Evolutionary conservation across 495 filamentous ascomycete species (phyloP).

Genomic region (Hypoxylon lienhwacheense): DNA sequence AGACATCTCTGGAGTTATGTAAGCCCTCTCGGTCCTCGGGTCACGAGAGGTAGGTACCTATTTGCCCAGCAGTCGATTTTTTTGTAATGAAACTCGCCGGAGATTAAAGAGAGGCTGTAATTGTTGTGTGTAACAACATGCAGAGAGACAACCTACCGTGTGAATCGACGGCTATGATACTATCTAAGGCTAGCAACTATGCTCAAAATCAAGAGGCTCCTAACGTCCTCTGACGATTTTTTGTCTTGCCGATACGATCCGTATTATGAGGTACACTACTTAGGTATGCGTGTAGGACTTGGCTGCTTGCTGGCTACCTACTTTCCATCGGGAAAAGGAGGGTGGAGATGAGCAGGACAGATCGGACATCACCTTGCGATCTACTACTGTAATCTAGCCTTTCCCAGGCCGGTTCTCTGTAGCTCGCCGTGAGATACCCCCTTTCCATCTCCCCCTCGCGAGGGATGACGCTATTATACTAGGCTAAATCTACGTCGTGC

Average conservation of each 20-base stretch:
- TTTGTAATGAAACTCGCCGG: not conserved
- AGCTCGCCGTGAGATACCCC: conserved; percentile 8
- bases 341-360: conserved; percentile 11
- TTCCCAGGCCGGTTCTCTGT: conserved; percentile 3
- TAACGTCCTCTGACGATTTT: too few relatives aligned
- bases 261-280: too few relatives aligned
- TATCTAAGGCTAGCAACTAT: not conserved
- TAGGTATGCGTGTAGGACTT: too few relatives aligned
- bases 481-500: conserved; percentile 28
- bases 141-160: conserved; percentile 2
- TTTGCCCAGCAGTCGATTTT: too few relatives aligned
- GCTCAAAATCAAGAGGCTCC: too few relatives aligned
- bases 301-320: conserved; percentile 3
- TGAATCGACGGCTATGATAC: not conserved
- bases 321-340: conserved; percentile 2
- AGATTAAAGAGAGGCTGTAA: not conserved
- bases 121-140: conserved; percentile 1
- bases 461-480: conserved; percentile 23
- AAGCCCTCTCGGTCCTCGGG: not conserved
- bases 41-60: not conserved
- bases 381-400: conserved; percentile 21
- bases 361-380: conserved; percentile 16
- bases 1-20: not conserved
- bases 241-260: too few relatives aligned
- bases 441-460: not conserved